Percentiles rank a stretch among this genome's conserved stretches.
phyloP scores from a whole-genome alignment of 306 rosid species.

The Castanea crenata region DNA sequence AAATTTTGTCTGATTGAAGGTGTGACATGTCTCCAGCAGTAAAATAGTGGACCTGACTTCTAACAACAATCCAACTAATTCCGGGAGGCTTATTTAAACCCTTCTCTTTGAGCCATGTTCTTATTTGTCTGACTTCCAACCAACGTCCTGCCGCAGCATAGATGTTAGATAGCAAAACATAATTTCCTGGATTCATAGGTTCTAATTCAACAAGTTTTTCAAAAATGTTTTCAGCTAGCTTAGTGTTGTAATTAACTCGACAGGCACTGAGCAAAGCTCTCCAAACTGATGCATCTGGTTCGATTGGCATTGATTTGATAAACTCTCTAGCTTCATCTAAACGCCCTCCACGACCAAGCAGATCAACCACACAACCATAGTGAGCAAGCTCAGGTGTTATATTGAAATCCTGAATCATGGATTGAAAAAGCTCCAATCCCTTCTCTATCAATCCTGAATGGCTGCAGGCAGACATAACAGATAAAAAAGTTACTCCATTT shows the following conservation, averaged over 20 bases:
- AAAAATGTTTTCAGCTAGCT: slow-evolving; percentile 32
- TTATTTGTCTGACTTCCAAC: slow-evolving; percentile 31
- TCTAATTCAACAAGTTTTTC: slow-evolving; percentile 44
- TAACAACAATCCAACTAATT: slow-evolving; percentile 45
- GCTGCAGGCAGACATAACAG: slow-evolving; percentile 50
- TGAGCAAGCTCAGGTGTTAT: slow-evolving; percentile 45
- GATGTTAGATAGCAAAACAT: slow-evolving; percentile 41
- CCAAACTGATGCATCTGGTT: slow-evolving; percentile 47
- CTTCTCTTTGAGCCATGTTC: slow-evolving; percentile 37
- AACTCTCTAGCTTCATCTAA: slow-evolving; percentile 39
- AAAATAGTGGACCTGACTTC: slow-evolving; percentile 34
- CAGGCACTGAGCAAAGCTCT: slow-evolving; percentile 55
- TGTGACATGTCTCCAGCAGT: slow-evolving; percentile 38
- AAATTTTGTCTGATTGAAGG: slow-evolving; percentile 28
- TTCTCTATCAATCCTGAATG: slow-evolving; percentile 41
- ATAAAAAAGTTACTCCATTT: slow-evolving; percentile 31
- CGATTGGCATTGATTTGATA: slow-evolving; percentile 34
- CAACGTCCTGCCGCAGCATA: slow-evolving; percentile 46
- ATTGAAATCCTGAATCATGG: slow-evolving; percentile 36
- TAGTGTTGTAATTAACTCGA: slow-evolving; percentile 20
- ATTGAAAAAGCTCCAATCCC: slow-evolving; percentile 40
- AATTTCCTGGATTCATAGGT: slow-evolving; percentile 44
- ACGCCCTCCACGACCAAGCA: slow-evolving; percentile 48
- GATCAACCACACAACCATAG: slow-evolving; percentile 49
- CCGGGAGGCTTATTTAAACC: slow-evolving; percentile 41